Evolutionary conservation across 169 alveolate species (phyloP).

Genomic region (Plasmodium gonderi): DNA sequence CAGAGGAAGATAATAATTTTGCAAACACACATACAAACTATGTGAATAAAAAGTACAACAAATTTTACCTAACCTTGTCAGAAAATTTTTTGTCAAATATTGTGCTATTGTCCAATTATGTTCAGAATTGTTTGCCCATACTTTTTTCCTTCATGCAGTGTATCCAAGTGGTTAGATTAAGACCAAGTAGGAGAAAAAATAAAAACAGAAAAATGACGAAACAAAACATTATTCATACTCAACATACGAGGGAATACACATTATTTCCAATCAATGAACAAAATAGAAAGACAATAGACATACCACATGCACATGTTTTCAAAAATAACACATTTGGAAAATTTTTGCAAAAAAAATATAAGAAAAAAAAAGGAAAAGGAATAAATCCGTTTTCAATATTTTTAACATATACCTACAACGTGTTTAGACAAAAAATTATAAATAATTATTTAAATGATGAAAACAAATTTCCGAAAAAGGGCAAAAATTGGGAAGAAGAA

Average conservation of each 20-base stretch:
- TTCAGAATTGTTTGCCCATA: slow-evolving; percentile 50
- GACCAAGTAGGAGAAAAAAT: neutral
- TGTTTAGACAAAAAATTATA: neutral
- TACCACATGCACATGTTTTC: neutral
- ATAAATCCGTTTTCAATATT: slow-evolving; percentile 24
- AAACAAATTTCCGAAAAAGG: neutral
- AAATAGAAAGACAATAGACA: neutral
- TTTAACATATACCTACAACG: neutral
- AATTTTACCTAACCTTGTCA: slow-evolving; percentile 2
- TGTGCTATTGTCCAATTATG: slow-evolving; percentile 44
- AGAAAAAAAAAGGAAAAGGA: neutral
- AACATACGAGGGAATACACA: neutral
- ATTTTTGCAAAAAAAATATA: neutral
- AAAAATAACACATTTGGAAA: neutral
- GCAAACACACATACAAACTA: neutral
- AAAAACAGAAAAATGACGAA: neutral
- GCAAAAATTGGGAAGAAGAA: slow-evolving; percentile 27
- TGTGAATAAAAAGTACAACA: slow-evolving; percentile 15
- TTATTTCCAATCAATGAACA: neutral
- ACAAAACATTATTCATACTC: neutral
- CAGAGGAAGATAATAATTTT: neutral
- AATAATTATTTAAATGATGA: neutral
- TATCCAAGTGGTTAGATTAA: neutral
- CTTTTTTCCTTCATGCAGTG: slow-evolving; percentile 51
- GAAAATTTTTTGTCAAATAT: slow-evolving; percentile 56